These are phyloP conservation scores for Nakaseomyces sp. DNA, from an alignment of 1,139 yeast species.

Conservation along the genomic window DNA sequence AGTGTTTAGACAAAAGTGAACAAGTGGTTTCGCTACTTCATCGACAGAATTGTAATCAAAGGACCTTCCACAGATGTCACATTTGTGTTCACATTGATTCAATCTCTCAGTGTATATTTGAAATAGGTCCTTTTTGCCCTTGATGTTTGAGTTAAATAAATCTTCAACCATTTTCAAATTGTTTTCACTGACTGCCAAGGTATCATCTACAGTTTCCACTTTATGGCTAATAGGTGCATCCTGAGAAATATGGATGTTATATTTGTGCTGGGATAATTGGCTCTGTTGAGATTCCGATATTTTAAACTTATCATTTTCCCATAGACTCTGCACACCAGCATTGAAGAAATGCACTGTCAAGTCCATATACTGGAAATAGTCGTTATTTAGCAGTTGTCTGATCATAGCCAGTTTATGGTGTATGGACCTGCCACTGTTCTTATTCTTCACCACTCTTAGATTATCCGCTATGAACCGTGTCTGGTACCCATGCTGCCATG, in stretches of 20 bases:
- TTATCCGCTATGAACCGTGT: constrained; percentile 48
- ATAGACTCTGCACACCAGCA: constrained; percentile 26
- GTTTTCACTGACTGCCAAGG: constrained; percentile 19
- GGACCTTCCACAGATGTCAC: constrained; percentile 29
- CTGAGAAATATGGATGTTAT: constrained; percentile 6
- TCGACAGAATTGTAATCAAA: constrained; percentile 34
- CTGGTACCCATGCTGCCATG: constrained; percentile 64
- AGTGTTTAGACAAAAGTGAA: constrained; percentile 35
- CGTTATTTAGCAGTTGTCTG: constrained; percentile 37
- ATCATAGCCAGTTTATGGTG: constrained; percentile 46
- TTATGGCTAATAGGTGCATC: constrained; percentile 12
- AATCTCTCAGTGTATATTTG: constrained; percentile 23
- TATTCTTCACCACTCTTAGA: constrained; percentile 27
- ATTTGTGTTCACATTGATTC: constrained; percentile 23
- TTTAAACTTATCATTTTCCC: constrained; percentile 23
- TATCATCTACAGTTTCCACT: constrained; percentile 13
- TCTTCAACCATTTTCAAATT: constrained; percentile 20
- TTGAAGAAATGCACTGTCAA: constrained; percentile 38
- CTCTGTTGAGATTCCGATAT: constrained; percentile 7
- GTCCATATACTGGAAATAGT: constrained; percentile 38
- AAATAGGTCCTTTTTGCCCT: constrained; percentile 14
- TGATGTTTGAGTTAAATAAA: constrained; percentile 17
- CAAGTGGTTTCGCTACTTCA: constrained; percentile 21
- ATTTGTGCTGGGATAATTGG: neutral
- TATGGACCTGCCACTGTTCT: constrained; percentile 35